A percentile compares a stretch with the other conserved stretches of the same genome.
These are phyloP conservation scores for Thyridium curvatum DNA, from an alignment of 2,329 filamentous ascomycete species.

Conservation along the genomic window DNA sequence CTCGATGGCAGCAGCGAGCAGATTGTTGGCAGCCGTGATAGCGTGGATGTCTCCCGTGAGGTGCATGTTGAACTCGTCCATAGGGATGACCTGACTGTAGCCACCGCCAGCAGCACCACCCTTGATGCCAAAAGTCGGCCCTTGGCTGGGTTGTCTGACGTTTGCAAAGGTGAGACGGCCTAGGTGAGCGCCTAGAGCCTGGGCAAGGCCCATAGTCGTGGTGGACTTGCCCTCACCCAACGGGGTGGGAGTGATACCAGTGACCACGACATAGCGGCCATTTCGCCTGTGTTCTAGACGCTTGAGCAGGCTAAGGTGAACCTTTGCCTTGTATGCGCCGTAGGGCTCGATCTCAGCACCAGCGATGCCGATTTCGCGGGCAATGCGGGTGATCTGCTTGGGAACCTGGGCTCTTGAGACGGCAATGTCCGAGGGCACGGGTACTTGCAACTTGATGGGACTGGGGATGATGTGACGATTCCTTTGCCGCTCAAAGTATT, in stretches of 20 bases:
- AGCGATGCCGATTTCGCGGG: conserved; percentile 80
- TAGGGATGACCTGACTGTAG: conserved; percentile 98
- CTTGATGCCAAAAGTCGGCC: conserved; percentile 98
- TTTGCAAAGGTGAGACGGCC: conserved; percentile 90
- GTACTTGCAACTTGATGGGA: conserved; percentile 70
- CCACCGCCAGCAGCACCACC: conserved; percentile 94
- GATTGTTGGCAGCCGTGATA: conserved; percentile 93
- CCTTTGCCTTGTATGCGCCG: conserved; percentile 92
- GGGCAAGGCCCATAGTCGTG: conserved; percentile 90
- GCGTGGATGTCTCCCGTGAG: conserved; percentile 97
- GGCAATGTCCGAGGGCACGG: conserved; percentile 93
- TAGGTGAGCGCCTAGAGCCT: conserved; percentile 85
- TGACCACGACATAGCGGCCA: conserved; percentile 87
- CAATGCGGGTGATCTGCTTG: conserved; percentile 83
- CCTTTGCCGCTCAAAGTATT: conserved; percentile 79
- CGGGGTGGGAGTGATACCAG: conserved; percentile 93
- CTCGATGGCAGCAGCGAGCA: conserved; percentile 92
- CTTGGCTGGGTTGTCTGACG: conserved; percentile 93
- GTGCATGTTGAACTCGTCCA: conserved; percentile 99
- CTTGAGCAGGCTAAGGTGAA: conserved; percentile 75
- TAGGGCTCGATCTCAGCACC: conserved; percentile 90
- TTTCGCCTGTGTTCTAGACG: conserved; percentile 81
- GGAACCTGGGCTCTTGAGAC: conserved; percentile 84
- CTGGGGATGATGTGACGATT: conserved; percentile 72
- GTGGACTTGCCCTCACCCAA: conserved; percentile 98